Base-by-base conservation (phyloP, 1,139 yeast species). In the Candida freyschussii region DNA sequence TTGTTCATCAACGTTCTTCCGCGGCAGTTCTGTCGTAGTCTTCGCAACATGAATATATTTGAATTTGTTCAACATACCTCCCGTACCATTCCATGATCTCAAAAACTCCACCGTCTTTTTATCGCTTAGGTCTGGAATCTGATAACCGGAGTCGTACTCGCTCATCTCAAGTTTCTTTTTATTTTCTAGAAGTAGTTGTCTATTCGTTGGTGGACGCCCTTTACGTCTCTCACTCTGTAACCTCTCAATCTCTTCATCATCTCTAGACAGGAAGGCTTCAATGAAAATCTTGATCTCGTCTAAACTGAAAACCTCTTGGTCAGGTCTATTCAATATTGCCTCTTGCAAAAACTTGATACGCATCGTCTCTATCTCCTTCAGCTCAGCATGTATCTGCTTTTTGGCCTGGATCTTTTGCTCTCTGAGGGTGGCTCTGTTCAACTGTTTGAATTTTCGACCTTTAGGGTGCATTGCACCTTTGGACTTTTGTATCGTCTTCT, bases 361-460 rank as follows among this genome's bases (percentile, higher is more conserved):
- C 29, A 65, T 62, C 32, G 63, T 58, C 43, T 78, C 84, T 40
- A 71, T 68, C 30, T 72, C 71, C 45, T 79, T 77, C 45, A 75
- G 75, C 34, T 78, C 80, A 21, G 69, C 59, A 43, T 73, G 73
- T 27, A 65, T 63, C 27, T 62, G 57, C 53, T 80, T 82, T 54
- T 72, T 75, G 33, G 65, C 65, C 27, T 69, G 70, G 33, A 89
- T 63, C 56, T 82, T 84, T 30, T 69, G 70, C 43, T 86, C 93
- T 56, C 97, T 71, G 29, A 86, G 62, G 2, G 93, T 76, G n/a
- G 96, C 96, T 43, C 93, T 67, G 40, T 79, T 80, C 36, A 89
- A 63, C 57, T 83, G 87, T 56, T 82, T 81, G 59, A 85, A 82
- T 58, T 85, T 87, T 36, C 96, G 72, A 7, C 96, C 95, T 52